Conservation (phyloP, 306 rosid species). For the Cicer chorassanicum region DNA sequence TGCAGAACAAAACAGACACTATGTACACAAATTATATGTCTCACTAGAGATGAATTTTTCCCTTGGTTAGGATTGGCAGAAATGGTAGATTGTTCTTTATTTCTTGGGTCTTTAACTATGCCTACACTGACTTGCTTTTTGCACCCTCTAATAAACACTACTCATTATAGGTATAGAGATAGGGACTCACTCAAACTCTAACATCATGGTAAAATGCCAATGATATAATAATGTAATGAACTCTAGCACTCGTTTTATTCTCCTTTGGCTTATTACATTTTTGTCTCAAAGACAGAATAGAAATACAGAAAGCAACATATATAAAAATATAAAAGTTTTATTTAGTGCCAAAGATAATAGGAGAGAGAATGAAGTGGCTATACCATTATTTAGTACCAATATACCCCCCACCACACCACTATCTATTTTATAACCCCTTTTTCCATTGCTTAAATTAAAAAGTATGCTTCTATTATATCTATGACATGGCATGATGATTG, state of each 20-base stretch:
- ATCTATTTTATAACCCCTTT: conserved; percentile 57
- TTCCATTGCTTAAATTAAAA: conserved; percentile 41
- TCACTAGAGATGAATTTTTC: too few species aligned
- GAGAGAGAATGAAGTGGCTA: conserved; percentile 49
- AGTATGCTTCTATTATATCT: conserved; percentile 45
- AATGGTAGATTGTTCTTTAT: not conserved
- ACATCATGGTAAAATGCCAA: not conserved
- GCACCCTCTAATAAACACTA: not conserved
- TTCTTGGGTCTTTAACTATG: not conserved
- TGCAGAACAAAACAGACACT: too few species aligned
- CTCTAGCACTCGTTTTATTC: not conserved
- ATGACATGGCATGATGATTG: conserved; percentile 2
- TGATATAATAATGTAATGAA: not conserved
- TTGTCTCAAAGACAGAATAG: conserved; percentile 41
- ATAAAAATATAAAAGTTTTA: conserved; percentile 33
- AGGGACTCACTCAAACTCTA: not conserved
- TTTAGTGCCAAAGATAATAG: conserved; percentile 43
- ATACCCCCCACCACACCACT: conserved; percentile 56
- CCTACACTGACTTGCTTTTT: not conserved
- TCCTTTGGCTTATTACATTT: conserved; percentile 22
- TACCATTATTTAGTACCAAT: conserved; percentile 37
- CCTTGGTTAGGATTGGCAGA: not conserved
- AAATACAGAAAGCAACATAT: conserved; percentile 41
- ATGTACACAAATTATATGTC: too few species aligned
- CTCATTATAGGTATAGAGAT: not conserved